Evolutionary conservation across 768 basidiomycete species (phyloP).

Genomic region (Podaxis sp.): DNA sequence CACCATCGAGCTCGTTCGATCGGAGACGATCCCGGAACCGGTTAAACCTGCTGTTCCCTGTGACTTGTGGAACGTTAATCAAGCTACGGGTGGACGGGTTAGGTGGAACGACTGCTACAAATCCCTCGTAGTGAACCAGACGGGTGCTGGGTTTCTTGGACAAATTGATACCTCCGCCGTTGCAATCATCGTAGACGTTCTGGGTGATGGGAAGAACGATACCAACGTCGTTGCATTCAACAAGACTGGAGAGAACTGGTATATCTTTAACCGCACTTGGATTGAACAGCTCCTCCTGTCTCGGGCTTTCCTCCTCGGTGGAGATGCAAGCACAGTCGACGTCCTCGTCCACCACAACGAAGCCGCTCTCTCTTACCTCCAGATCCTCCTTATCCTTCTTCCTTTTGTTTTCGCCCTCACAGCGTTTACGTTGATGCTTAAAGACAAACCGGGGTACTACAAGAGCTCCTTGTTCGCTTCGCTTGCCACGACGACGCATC

Average conservation of each 20-base stretch:
- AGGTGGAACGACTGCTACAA: slow-evolving; percentile 13
- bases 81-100: slow-evolving; percentile 18
- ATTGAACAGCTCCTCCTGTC: slow-evolving; percentile 19
- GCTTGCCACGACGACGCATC: slow-evolving; percentile 18
- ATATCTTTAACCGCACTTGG: not conserved
- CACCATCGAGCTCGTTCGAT: slow-evolving; percentile 16
- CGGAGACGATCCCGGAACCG: slow-evolving; percentile 12
- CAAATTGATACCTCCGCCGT: slow-evolving; percentile 19
- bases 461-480: slow-evolving; percentile 18
- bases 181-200: slow-evolving; percentile 14
- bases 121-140: slow-evolving; percentile 1
- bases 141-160: slow-evolving; percentile 15
- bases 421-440: slow-evolving; percentile 10
- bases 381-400: slow-evolving; percentile 16
- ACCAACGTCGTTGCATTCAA: slow-evolving; percentile 15
- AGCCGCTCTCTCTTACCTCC: slow-evolving; percentile 6
- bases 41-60: slow-evolving; percentile 15
- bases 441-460: slow-evolving; percentile 19
- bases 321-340: slow-evolving; percentile 9
- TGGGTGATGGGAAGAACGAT: slow-evolving; percentile 19
- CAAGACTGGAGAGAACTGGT: slow-evolving; percentile 17
- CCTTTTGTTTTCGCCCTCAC: slow-evolving; percentile 12
- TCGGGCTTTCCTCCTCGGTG: slow-evolving; percentile 18
- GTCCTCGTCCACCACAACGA: slow-evolving; percentile 15
- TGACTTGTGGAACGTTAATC: slow-evolving; percentile 7